Evolutionary conservation across 208 protist species (phyloP).

Genomic region (Wallacemonas collosoma): DNA sequence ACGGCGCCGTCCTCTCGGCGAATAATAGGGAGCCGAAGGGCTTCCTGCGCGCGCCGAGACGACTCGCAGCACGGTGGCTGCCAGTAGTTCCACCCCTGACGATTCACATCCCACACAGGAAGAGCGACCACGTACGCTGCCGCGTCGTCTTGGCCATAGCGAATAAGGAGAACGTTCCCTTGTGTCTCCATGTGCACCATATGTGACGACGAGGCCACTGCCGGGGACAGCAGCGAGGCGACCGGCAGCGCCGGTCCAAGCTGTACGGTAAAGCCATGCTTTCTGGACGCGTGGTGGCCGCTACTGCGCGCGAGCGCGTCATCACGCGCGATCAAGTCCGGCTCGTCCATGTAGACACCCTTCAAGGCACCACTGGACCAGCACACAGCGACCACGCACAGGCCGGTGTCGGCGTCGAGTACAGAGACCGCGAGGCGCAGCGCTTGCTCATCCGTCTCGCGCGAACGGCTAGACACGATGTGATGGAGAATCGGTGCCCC

Average conservation of each 20-base stretch:
- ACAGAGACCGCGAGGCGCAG: constrained; percentile 49
- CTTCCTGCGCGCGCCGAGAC: constrained; percentile 16
- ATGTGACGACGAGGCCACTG: constrained; percentile 36
- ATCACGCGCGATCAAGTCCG: constrained; percentile 70
- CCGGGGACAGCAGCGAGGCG: constrained; percentile 24
- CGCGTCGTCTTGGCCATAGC: constrained; percentile 29
- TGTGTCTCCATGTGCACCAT: constrained; percentile 35
- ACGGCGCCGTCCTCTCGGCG: constrained; percentile 29
- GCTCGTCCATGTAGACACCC: constrained; percentile 59
- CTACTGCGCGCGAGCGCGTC: constrained; percentile 9
- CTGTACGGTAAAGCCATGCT: constrained; percentile 29
- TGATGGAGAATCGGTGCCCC: constrained; percentile 24
- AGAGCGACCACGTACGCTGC: constrained; percentile 59
- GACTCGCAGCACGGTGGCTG: constrained; percentile 9
- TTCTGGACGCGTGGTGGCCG: constrained; percentile 1
- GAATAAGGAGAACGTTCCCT: constrained; percentile 64
- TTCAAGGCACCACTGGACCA: constrained; percentile 49
- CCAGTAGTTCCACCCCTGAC: constrained; percentile 61
- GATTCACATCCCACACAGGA: constrained; percentile 50
- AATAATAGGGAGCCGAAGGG: constrained; percentile 36
- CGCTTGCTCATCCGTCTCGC: constrained; percentile 32
- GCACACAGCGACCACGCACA: constrained; percentile 56
- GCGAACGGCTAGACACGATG: constrained; percentile 17
- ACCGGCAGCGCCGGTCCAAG: constrained; percentile 24
- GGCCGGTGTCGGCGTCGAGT: constrained; percentile 76